Evolutionary conservation across 768 basidiomycete species (phyloP).

Genomic region (Phaeotremella fagi): DNA sequence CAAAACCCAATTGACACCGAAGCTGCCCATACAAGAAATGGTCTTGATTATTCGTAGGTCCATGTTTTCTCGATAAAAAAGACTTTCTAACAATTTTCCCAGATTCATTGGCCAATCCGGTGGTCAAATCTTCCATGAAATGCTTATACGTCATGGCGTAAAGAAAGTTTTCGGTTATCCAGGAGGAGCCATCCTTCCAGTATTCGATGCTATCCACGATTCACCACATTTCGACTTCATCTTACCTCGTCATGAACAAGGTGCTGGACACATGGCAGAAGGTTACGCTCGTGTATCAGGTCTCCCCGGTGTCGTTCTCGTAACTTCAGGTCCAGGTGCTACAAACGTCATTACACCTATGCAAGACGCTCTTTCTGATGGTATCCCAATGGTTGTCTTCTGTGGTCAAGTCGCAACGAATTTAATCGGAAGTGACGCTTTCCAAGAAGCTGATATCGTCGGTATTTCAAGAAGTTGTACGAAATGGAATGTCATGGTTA

Average conservation of each 20-base stretch:
- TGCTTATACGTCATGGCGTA: constrained; percentile 96
- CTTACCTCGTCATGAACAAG: constrained; percentile 94
- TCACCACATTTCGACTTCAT: constrained; percentile 92
- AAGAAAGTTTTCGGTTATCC: constrained; percentile 98
- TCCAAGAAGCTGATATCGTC: constrained; percentile 96
- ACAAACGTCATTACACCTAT: constrained; percentile 97
- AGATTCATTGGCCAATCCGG: constrained; percentile 92
- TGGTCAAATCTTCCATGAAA: constrained; percentile 98
- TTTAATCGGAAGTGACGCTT: constrained; percentile 97
- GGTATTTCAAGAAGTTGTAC: constrained; percentile 96
- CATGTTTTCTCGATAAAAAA: neutral
- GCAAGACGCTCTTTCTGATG: constrained; percentile 95
- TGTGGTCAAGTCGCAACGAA: constrained; percentile 97
- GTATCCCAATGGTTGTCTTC: constrained; percentile 91
- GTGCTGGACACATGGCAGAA: constrained; percentile 98
- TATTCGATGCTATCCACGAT: constrained; percentile 99
- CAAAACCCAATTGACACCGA: constrained; percentile 22
- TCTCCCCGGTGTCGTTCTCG: constrained; percentile 94
- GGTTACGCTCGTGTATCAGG: constrained; percentile 97
- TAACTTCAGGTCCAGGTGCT: constrained; percentile 95
- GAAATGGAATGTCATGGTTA: constrained; percentile 99
- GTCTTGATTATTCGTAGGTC: constrained; percentile 41
- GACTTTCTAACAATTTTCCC: neutral
- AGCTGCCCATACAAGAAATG: constrained; percentile 28
- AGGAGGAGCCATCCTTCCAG: constrained; percentile 94